Evolutionary conservation across 2,329 filamentous ascomycete genomes (phyloP).

Genomic region (Coniochaeta sp.): DNA sequence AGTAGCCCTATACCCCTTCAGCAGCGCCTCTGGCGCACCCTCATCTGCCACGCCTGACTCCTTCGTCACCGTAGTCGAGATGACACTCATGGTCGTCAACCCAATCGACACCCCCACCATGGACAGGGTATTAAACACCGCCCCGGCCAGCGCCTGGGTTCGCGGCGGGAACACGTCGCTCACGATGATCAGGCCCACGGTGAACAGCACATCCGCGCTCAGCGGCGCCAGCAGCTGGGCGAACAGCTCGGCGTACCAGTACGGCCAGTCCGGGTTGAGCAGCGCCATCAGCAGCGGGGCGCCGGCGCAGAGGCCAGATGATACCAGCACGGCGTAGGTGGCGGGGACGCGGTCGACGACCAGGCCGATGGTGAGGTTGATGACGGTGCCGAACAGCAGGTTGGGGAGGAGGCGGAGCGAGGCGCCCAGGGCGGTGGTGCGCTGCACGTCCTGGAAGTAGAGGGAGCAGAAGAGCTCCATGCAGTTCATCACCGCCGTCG

Average conservation of each 20-base stretch:
- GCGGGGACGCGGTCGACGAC: constrained; percentile 25
- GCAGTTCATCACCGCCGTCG: constrained; percentile 28
- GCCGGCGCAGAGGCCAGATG: constrained; percentile 26
- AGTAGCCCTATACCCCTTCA: background rate
- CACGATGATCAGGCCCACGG: constrained; percentile 46
- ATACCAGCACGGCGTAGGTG: constrained; percentile 19
- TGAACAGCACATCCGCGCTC: constrained; percentile 40
- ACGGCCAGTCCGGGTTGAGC: constrained; percentile 31
- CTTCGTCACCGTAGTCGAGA: background rate
- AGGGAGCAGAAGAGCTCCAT: constrained; percentile 34
- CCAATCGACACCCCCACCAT: background rate
- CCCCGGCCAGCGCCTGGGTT: constrained; percentile 51
- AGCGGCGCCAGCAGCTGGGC: constrained; percentile 24
- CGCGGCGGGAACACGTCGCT: constrained; percentile 46
- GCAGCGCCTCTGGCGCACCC: background rate
- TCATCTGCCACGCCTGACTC: background rate
- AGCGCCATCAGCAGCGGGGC: constrained; percentile 41
- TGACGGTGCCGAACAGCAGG: constrained; percentile 23
- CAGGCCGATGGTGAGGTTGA: constrained; percentile 26
- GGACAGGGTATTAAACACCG: constrained; percentile 51
- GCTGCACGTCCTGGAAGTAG: constrained; percentile 37
- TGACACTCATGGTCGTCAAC: background rate
- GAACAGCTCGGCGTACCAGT: constrained; percentile 32
- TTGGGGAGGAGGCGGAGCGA: constrained; percentile 33
- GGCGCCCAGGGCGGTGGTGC: constrained; percentile 27